These are phyloP conservation scores for Anethum foeniculum DNA, from an alignment of 140 eudicot genomes.

Conservation along the genomic window DNA sequence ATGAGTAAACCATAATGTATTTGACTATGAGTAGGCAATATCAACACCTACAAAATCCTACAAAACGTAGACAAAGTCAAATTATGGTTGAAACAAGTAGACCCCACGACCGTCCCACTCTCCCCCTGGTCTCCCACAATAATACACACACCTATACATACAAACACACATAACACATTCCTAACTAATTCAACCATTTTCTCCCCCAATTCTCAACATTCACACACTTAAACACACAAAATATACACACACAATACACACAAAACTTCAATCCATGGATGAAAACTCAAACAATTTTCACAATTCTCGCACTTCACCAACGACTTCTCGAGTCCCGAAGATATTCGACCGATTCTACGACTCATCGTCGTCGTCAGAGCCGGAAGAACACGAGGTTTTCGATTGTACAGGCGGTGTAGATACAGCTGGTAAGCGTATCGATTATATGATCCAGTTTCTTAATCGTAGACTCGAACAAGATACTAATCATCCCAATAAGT, in stretches of 20 bases:
- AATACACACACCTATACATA: neutral
- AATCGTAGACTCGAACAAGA: slow-evolving; percentile 53
- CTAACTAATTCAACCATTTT: neutral
- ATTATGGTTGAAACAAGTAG: neutral
- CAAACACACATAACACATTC: too few relatives aligned
- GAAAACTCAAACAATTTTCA: too few relatives aligned
- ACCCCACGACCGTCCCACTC: neutral
- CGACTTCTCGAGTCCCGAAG: slow-evolving; percentile 28
- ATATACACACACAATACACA: too few relatives aligned
- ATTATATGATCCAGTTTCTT: slow-evolving; percentile 79
- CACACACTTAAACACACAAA: too few relatives aligned
- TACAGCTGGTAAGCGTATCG: slow-evolving; percentile 50
- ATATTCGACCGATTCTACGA: slow-evolving; percentile 73
- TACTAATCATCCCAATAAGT: neutral
- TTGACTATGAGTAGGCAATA: too few relatives aligned
- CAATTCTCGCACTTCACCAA: too few relatives aligned
- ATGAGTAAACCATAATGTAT: too few relatives aligned
- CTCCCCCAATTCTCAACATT: neutral
- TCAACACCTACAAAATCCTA: too few relatives aligned
- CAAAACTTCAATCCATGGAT: too few relatives aligned
- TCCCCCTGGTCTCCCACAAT: neutral
- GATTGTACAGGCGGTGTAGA: slow-evolving; percentile 4
- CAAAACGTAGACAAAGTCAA: too few relatives aligned
- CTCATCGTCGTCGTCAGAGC: slow-evolving; percentile 49
- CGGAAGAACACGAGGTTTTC: slow-evolving; percentile 24